Percentiles rank a stretch among this genome's conserved stretches.
Conservation (phyloP, 306 rosid genomes). For the Casuarina cunninghamiana region DNA sequence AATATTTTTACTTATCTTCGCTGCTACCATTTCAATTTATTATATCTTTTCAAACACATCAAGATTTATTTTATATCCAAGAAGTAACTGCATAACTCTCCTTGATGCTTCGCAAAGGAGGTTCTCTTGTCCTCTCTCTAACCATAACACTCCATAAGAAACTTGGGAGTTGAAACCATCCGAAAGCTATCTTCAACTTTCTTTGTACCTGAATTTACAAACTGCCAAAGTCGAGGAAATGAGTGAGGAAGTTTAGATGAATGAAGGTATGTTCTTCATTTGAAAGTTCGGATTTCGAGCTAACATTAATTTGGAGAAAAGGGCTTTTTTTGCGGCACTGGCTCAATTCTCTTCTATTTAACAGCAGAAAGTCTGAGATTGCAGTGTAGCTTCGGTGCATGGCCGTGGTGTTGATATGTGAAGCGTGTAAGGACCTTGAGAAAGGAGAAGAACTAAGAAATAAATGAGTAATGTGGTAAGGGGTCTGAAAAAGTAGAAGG, state of each 20-base stretch:
- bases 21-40: neutral
- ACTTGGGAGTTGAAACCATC: slow-evolving; percentile 47
- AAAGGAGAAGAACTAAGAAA: slow-evolving; percentile 8
- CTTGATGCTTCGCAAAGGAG: neutral
- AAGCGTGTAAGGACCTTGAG: slow-evolving; percentile 29
- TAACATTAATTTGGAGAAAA: slow-evolving; percentile 32
- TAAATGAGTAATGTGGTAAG: slow-evolving; percentile 5
- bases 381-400: slow-evolving; percentile 60
- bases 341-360: slow-evolving; percentile 52
- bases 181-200: slow-evolving; percentile 58
- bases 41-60: neutral
- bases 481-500: slow-evolving; percentile 12
- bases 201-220: slow-evolving; percentile 50
- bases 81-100: neutral
- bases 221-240: slow-evolving; percentile 39
- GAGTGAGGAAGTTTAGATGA: neutral
- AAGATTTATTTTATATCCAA: neutral
- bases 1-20: too few relatives aligned
- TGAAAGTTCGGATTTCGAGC: slow-evolving; percentile 28
- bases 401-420: slow-evolving; percentile 30
- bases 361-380: slow-evolving; percentile 56
- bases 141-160: neutral
- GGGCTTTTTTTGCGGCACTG: slow-evolving; percentile 40
- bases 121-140: neutral
- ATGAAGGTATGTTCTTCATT: slow-evolving; percentile 44